A percentile compares a stretch with the other conserved stretches of the same genome.
Evolutionary conservation across 176 grass and related monocot genomes (phyloP).

Genomic region (Tillandsia fasciculata): DNA sequence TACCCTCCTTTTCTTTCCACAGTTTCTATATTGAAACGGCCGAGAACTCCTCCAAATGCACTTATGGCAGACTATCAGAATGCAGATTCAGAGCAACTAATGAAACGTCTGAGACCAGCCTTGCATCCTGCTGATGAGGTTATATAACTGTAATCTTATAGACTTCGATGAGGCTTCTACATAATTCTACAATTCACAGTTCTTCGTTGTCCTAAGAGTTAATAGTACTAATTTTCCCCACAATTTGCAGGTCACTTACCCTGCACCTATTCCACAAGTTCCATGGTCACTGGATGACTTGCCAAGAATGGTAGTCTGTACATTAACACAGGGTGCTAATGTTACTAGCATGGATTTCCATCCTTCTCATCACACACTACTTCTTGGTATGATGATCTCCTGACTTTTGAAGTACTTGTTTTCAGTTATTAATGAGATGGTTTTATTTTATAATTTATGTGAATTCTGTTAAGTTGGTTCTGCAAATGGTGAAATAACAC

Average conservation of each 20-base stretch:
- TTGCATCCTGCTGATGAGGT: constrained; percentile 85
- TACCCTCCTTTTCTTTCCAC: constrained; percentile 20
- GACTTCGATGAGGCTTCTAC: neutral
- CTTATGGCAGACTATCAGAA: constrained; percentile 83
- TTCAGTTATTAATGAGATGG: neutral
- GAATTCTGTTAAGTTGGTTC: constrained; percentile 54
- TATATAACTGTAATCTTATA: constrained; percentile 3
- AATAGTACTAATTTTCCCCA: constrained; percentile 18
- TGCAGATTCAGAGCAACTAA: constrained; percentile 81
- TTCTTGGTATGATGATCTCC: constrained; percentile 53
- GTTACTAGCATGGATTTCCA: constrained; percentile 98
- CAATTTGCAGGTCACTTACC: constrained; percentile 64
- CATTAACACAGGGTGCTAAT: constrained; percentile 67
- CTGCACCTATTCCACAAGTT: constrained; percentile 52
- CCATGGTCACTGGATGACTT: constrained; percentile 83
- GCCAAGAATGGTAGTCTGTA: constrained; percentile 60
- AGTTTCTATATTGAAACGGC: constrained; percentile 68
- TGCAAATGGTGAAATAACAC: constrained; percentile 74
- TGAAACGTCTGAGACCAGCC: constrained; percentile 73
- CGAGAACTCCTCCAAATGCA: constrained; percentile 31
- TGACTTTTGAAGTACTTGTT: constrained; percentile 1
- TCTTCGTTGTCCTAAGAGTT: neutral
- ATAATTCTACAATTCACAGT: neutral
- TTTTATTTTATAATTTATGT: constrained; percentile 11
- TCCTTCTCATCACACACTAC: constrained; percentile 67